A percentile compares a stretch with the other conserved stretches of the same genome.
These are phyloP conservation scores for Solanum virginianum DNA, from an alignment of 257 asterid species.

Conservation along the genomic window DNA sequence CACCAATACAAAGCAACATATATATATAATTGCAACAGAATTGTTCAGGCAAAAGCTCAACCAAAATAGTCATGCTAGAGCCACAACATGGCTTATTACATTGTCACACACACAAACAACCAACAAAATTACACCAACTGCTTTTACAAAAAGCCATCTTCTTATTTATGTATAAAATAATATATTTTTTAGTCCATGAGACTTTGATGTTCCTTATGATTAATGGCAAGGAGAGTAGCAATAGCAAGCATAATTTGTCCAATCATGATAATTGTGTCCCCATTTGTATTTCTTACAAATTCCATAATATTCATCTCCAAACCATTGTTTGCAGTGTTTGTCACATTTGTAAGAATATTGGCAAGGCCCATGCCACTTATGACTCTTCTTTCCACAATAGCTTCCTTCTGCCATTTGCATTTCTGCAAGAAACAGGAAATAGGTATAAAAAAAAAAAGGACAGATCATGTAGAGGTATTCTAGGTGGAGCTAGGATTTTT, in stretches of 20 bases:
- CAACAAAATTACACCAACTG: background rate
- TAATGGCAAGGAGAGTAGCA: background rate
- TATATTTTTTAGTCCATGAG: too few relatives aligned
- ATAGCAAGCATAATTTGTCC: background rate
- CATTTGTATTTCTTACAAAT: background rate
- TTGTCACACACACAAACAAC: background rate
- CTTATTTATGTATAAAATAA: background rate
- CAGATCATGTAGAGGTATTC: too few relatives aligned
- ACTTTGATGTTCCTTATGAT: background rate
- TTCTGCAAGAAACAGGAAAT: background rate
- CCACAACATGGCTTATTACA: background rate
- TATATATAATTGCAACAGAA: background rate
- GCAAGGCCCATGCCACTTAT: background rate
- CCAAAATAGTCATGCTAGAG: background rate
- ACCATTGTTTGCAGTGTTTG: background rate
- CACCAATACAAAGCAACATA: background rate
- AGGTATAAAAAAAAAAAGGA: too few relatives aligned
- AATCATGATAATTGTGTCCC: background rate
- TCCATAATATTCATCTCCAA: background rate
- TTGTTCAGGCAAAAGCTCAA: background rate
- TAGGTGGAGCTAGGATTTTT: too few relatives aligned
- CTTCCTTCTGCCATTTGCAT: background rate
- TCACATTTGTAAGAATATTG: background rate
- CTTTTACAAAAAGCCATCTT: background rate
- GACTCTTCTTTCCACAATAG: background rate